Conservation (phyloP, 2,329 filamentous ascomycete genomes). For the Colletotrichum sp. region DNA sequence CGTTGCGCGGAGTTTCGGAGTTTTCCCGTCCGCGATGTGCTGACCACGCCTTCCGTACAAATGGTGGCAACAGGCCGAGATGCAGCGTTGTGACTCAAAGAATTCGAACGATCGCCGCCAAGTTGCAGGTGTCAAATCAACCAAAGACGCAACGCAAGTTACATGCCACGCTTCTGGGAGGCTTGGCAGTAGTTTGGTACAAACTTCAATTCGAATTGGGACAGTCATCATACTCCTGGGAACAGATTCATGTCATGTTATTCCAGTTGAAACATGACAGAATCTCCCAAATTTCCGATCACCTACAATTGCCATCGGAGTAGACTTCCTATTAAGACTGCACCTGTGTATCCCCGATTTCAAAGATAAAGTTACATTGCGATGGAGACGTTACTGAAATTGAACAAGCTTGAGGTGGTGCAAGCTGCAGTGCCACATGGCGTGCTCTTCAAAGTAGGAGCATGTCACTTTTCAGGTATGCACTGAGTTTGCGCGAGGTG, state of each 20-base stretch:
- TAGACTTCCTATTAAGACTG: neutral
- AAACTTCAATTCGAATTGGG: neutral
- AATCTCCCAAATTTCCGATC: neutral
- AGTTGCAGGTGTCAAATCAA: neutral
- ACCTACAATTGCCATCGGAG: neutral
- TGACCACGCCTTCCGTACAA: fast-evolving
- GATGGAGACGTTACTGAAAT: neutral
- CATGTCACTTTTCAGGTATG: neutral
- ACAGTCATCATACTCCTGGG: neutral
- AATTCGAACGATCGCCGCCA: fast-evolving
- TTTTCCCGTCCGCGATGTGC: fast-evolving
- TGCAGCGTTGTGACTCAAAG: fast-evolving
- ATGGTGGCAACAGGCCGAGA: neutral
- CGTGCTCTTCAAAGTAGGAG: neutral
- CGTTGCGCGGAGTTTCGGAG: neutral
- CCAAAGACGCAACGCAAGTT: neutral
- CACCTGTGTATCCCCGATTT: neutral
- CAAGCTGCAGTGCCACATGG: neutral
- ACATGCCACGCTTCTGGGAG: neutral
- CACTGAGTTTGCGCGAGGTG: neutral
- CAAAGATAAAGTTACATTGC: neutral
- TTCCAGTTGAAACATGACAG: neutral
- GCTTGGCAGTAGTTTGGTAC: neutral
- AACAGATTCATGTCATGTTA: neutral
- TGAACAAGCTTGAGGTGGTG: neutral